Base-by-base conservation (phyloP, 495 filamentous ascomycete species). In the Penicillium ucsense region DNA sequence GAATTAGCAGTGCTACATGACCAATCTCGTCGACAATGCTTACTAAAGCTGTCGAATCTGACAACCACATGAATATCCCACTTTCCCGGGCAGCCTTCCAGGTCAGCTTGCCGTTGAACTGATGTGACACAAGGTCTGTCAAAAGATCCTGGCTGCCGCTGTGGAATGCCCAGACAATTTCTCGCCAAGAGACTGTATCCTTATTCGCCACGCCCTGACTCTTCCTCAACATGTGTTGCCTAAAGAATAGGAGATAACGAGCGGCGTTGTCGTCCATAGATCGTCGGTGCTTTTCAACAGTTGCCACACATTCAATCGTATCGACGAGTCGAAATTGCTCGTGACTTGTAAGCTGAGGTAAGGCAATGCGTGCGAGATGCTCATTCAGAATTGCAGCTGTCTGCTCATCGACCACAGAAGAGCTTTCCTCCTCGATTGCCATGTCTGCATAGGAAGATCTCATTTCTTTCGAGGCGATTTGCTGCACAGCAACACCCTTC, bases 1-100 rank as follows among this genome's bases (percentile, higher is more conserved):
- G 43, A 8, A 45, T 72, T 49, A 75, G 62, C 46, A 28, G 8
- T 31, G 5, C 34, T 2, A 1, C 3, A 11, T 6, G 32, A 30
- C 29, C 36, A 28, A 47, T 9, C 20, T 20, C 0, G 39, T 28
- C n/a, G 39, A 8, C 41, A 8, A 27, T 45, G 57, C 83, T 67
- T 76, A 92, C 87, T 54, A 96, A 72, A 8, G 89, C 84, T 47
- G 73, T 74, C 31, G 71, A 55, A 60, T 94, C 90, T 0, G 77
- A 80, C 57, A 98, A 67, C 94, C 92, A 98, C 85, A 96, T 89
- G 57, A 95, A 95, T 47, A 97, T 78, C 9, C 92, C 91, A 52
- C 83, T 87, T 59, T 94, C 87, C 43, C 85, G 68, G 9, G 92
- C 92, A 50, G 88, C 75, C 54, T 81, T 77, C 92, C 92, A 98